Evolutionary conservation across 352 stramenopile genomes (phyloP), one percentile per base, ranked within the genome.

Genomic region (Globisporangium orthogonon): DNA sequence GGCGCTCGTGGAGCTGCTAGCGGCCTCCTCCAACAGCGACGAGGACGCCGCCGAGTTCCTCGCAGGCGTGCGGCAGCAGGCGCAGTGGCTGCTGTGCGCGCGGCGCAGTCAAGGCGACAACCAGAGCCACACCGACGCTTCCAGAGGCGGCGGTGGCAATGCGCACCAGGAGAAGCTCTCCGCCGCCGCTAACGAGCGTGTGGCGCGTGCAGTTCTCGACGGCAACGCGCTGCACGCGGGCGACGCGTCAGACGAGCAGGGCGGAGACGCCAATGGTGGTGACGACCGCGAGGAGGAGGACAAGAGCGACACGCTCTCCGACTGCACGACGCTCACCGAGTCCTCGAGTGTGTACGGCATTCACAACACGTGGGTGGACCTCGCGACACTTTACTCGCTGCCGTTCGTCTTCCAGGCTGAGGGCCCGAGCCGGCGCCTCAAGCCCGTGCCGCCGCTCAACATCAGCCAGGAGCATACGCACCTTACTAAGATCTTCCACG

Each of bases 321-420:
- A 89, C 56, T 89, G 79, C 57, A 89, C 79, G 50, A 86, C 77
- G 18, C 62, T 69, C 56, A 89, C 77, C 9, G 79, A 89, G 54
- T 71, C 75, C 10, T 89, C 79, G 35, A 89, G 79, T 46, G 79
- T 89, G 49, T 87, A 86, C 52, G 76, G 79, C 30, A 78, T 87
- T 30, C 76, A 87, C 57, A 88, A 87, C 67, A 92, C 83, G 52
- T 87, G 82, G 74, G 73, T 92, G 43, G 83, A 92, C 49, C 70
- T 92, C 37, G 83, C 79, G 29, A 75, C 84, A 62, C 71, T 92
- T 13, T 87, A 89, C 45, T 74, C 83, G 37, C 67, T 86, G 43
- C 83, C 83, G 54, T 92, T 92, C 50, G 76, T 92, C 3, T 69
- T 81, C 60, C 63, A 73, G 62, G 56, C 60, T 30, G 67, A 55